Evolutionary conservation across 208 protist genomes (phyloP).

Genomic region (Jaenimonas drosophilae): DNA sequence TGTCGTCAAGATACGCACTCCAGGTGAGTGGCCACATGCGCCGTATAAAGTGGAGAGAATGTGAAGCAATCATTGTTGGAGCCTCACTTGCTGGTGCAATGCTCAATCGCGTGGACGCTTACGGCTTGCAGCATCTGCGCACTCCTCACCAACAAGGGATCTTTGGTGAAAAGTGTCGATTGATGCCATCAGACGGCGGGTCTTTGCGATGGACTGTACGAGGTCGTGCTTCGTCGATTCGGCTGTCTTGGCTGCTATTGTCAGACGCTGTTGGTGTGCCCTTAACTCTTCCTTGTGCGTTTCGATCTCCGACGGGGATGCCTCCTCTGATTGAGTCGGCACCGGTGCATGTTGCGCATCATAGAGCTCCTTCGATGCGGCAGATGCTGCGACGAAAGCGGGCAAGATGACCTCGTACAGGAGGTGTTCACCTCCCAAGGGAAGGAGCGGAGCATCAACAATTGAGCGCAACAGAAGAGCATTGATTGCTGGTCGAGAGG

Average conservation of each 20-base stretch:
- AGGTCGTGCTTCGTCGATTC: slow-evolving; percentile 6
- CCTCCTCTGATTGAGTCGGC: background rate
- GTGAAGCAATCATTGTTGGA: too few species aligned
- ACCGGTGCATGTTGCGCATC: background rate
- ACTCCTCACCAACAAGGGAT: too few species aligned
- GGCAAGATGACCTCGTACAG: slow-evolving; percentile 44
- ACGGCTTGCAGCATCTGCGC: too few species aligned
- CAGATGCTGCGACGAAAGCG: slow-evolving; percentile 18
- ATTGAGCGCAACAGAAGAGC: too few species aligned
- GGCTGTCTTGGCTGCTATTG: too few species aligned
- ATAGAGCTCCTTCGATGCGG: slow-evolving; percentile 19
- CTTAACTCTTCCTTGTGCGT: background rate
- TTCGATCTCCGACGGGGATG: background rate
- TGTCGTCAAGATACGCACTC: too few species aligned
- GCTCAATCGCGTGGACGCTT: too few species aligned
- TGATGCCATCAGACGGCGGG: slow-evolving; percentile 7
- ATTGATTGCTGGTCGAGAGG: background rate
- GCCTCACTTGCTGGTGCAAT: too few species aligned
- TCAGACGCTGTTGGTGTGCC: background rate
- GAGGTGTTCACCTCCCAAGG: slow-evolving; percentile 36
- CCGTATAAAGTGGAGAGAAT: too few species aligned
- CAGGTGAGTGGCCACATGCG: too few species aligned
- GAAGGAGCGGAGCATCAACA: slow-evolving; percentile 40
- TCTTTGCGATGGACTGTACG: slow-evolving; percentile 5
- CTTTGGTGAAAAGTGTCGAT: slow-evolving; percentile 6